Conservation (phyloP, 495 filamentous ascomycete genomes). For the Echria macrotheca region DNA sequence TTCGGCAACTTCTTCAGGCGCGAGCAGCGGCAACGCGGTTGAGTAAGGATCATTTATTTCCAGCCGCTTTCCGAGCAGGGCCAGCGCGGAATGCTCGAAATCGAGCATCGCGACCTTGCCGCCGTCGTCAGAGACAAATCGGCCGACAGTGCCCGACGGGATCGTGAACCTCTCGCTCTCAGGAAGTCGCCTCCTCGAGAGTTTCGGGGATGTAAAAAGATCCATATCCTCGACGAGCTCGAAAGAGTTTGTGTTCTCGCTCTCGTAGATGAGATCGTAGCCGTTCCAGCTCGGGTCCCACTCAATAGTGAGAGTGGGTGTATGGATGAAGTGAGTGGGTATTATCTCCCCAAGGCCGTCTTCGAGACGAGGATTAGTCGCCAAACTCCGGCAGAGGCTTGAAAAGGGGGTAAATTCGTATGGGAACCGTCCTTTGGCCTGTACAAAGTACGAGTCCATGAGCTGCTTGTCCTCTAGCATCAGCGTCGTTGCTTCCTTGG, state of each 20-base stretch:
- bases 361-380: slow-evolving; percentile 34
- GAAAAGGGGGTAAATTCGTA: slow-evolving; percentile 82
- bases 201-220: slow-evolving; percentile 41
- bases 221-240: slow-evolving; percentile 46
- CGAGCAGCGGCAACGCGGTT: slow-evolving; percentile 29
- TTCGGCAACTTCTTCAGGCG: slow-evolving; percentile 35
- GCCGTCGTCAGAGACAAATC: slow-evolving; percentile 58
- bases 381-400: slow-evolving; percentile 36
- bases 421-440: slow-evolving; percentile 71
- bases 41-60: slow-evolving; percentile 42
- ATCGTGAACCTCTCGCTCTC: slow-evolving; percentile 45
- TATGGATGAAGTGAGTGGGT: slow-evolving; percentile 52
- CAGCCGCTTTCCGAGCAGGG: slow-evolving; percentile 70
- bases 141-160: slow-evolving; percentile 61
- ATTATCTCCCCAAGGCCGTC: slow-evolving; percentile 47
- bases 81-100: slow-evolving; percentile 69
- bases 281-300: slow-evolving; percentile 48
- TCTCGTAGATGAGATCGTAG: slow-evolving; percentile 72
- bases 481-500: slow-evolving; percentile 42
- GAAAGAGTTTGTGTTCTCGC: slow-evolving; percentile 72
- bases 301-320: slow-evolving; percentile 66
- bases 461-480: slow-evolving; percentile 54
- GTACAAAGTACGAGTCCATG: slow-evolving; percentile 50
- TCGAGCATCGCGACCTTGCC: slow-evolving; percentile 51
- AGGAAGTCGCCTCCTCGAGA: slow-evolving; percentile 21